A percentile compares a stretch with the other conserved stretches of the same genome.
Evolutionary conservation across 169 alveolate genomes (phyloP).

Genomic region (Cryptosporidium sp.): DNA sequence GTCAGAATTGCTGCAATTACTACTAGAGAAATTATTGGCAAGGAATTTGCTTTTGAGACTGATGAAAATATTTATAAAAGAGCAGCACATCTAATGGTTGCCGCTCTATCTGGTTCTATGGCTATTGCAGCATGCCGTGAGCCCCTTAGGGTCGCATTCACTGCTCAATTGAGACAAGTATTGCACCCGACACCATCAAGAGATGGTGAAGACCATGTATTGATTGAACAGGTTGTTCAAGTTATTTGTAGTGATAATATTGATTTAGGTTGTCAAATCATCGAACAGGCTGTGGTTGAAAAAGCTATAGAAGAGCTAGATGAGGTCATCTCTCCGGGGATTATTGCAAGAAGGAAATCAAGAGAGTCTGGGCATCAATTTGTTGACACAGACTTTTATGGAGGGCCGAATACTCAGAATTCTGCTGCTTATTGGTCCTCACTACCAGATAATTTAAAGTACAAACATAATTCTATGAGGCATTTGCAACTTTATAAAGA

Average conservation of each 20-base stretch:
- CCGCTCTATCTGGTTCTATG: conserved; percentile 93
- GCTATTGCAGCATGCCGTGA: conserved; percentile 97
- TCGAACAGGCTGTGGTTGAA: conserved; percentile 94
- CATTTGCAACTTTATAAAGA: conserved; percentile 69
- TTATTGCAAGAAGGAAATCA: conserved; percentile 41
- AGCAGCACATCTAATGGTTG: conserved; percentile 93
- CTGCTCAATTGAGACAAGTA: conserved; percentile 90
- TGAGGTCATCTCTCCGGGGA: conserved; percentile 68
- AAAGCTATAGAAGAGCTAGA: conserved; percentile 91
- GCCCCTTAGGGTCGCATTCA: conserved; percentile 91
- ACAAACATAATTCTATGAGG: conserved; percentile 55
- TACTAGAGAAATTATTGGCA: conserved; percentile 94
- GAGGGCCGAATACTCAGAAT: conserved; percentile 64
- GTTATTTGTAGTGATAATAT: conserved; percentile 92
- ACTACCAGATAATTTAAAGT: conserved; percentile 51
- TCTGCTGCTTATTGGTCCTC: conserved; percentile 39
- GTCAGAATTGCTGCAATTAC: conserved; percentile 95
- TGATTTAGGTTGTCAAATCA: conserved; percentile 93
- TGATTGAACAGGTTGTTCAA: conserved; percentile 90
- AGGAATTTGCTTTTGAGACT: conserved; percentile 95
- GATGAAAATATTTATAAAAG: conserved; percentile 90
- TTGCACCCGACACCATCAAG: conserved; percentile 79
- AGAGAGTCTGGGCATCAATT: conserved; percentile 70
- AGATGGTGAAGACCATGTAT: conserved; percentile 87
- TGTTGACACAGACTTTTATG: conserved; percentile 60